Base-by-base conservation (phyloP, 768 basidiomycete species). In the Tylopilus subfusipes region DNA sequence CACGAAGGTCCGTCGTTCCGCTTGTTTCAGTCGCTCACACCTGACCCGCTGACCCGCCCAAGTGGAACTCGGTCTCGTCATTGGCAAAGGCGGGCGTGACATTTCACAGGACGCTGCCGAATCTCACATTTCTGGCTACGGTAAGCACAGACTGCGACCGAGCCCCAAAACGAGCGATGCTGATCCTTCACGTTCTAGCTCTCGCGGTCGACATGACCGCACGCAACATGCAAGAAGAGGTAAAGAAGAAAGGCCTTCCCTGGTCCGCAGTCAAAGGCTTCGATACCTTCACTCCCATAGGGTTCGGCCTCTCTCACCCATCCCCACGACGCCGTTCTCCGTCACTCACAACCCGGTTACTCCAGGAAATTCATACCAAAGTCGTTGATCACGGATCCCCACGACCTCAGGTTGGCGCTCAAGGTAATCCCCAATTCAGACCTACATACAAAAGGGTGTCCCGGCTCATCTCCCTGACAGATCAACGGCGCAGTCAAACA, bases 221-320 rank as follows among this genome's bases (percentile, higher is more conserved):
- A 8, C 82, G 97, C 14, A 98, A 98, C 73, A 74, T 98, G 66
- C 97, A 99, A 70, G 90, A 97, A 52, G 84, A 84, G 45, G 91
- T 91, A 46, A 96, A 96, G 76, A 90, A 88, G 65, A 86, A 84
- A 47, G 93, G 97, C 11, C 79, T 98, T n/a, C 97, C 97, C 1
- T 99, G 97, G 97, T 85, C 87, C n/a, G 81, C 94, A 12, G 91
- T 87, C 2, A 98, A 99, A 71, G 96, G 96, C 2, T 97, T 98
- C 61, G 96, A 99, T 69, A 95, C 93, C 0, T 98, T 95, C 74
- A 93, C 90, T 5, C 94, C 94, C 2, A 81, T 96, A 58, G 87
- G 93, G 93, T 38, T 91, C 64, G 39, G 71, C 62, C 52, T 49
- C 19, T 31, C 46, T 39, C 34, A 39, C 16, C 4, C 18, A 7